phyloP scores from a whole-genome alignment of 73 alveolate genomes.

The Blepharisma japonicum region DNA sequence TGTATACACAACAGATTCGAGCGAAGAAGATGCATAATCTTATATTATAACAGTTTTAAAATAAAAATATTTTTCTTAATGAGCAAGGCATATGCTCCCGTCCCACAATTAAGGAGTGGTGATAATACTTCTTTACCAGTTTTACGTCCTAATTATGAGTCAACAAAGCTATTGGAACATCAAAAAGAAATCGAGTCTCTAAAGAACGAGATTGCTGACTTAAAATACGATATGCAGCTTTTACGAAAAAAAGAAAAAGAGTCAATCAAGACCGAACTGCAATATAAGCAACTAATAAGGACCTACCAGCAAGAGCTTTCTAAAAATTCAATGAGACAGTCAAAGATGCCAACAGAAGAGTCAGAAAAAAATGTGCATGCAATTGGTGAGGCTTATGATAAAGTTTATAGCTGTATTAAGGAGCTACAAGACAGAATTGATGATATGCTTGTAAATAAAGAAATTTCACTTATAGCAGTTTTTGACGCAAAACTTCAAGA shows the following conservation, averaged over 20 bases:
- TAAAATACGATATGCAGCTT: background rate
- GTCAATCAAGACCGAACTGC: background rate
- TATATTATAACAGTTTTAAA: no score
- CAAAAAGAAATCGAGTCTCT: conserved; percentile 18
- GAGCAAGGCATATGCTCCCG: no score
- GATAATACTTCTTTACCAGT: no score
- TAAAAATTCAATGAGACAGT: background rate
- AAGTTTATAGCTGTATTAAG: background rate
- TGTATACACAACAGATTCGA: no score
- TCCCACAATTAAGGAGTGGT: no score
- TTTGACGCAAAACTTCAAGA: conserved; percentile 1
- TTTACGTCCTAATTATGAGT: no score
- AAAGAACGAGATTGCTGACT: background rate
- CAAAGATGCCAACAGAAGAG: background rate
- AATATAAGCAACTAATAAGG: background rate
- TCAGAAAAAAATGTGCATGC: background rate
- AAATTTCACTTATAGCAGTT: background rate
- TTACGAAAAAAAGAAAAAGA: background rate
- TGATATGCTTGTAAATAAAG: background rate
- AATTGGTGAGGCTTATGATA: background rate
- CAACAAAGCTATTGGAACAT: background rate
- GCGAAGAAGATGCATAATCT: no score
- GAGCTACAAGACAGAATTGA: background rate
- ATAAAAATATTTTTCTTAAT: no score
- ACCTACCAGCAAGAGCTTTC: background rate